Evolutionary conservation across 1,284 basidiomycete species (phyloP).

Genomic region (Ganoderma lucidum): DNA sequence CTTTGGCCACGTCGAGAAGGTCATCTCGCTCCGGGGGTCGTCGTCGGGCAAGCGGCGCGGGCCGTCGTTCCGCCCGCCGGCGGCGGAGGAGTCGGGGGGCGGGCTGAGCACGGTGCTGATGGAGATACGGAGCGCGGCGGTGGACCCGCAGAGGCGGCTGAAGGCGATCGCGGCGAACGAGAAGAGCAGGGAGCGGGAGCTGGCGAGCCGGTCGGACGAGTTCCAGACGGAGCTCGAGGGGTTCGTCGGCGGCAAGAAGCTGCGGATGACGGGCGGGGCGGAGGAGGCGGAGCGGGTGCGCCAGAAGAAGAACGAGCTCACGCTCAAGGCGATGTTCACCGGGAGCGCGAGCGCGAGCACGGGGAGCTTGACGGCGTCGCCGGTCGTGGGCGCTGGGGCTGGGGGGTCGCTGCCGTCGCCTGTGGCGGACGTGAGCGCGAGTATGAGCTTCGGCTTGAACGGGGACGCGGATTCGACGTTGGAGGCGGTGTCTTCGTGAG

Average conservation of each 20-base stretch:
- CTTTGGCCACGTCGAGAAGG: conserved; percentile 87
- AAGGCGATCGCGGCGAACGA: conserved; percentile 92
- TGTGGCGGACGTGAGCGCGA: not conserved
- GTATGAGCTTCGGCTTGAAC: not conserved
- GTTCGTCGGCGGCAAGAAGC: conserved; percentile 85
- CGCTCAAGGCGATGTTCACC: conserved; percentile 88
- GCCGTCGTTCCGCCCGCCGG: conserved; percentile 58
- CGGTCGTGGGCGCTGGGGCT: conserved; percentile 1
- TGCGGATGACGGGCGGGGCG: conserved; percentile 94
- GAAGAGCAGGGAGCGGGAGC: conserved; percentile 78
- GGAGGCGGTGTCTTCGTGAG: not conserved
- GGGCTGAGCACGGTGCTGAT: conserved; percentile 78
- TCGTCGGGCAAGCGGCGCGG: conserved; percentile 49
- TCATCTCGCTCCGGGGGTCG: conserved; percentile 77
- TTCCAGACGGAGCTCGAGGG: conserved; percentile 84
- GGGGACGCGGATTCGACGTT: conserved; percentile 6
- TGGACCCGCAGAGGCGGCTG: conserved; percentile 84
- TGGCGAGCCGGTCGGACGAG: conserved; percentile 75
- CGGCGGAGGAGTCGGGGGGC: conserved; percentile 69
- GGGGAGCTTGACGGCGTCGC: conserved; percentile 12
- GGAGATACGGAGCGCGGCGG: conserved; percentile 85
- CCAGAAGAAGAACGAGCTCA: conserved; percentile 83
- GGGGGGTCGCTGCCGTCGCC: conserved; percentile 25
- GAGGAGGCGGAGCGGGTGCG: conserved; percentile 90
- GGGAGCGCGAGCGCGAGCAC: conserved; percentile 16